phyloP scores from a whole-genome alignment of 306 rosid species.

The Cajanus cajan region DNA sequence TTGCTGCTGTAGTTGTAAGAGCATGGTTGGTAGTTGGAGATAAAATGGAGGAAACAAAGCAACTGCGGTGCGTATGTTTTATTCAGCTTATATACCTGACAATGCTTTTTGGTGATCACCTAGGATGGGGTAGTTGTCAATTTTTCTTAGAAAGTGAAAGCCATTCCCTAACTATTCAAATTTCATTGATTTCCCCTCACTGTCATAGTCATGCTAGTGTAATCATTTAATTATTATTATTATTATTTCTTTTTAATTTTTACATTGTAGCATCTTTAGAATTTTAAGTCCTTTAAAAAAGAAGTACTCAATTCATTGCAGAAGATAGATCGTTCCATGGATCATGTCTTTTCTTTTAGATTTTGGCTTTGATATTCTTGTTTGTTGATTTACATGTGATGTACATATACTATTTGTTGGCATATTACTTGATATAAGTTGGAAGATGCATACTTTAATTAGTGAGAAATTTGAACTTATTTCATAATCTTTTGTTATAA shows the following conservation, averaged over 20 bases:
- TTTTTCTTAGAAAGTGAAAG: slow-evolving; percentile 2
- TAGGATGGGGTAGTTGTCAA: neutral
- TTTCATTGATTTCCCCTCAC: neutral
- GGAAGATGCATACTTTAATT: neutral
- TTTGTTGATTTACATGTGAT: slow-evolving; percentile 18
- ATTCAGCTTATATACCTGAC: slow-evolving; percentile 17
- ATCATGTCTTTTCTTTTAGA: neutral
- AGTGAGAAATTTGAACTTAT: neutral
- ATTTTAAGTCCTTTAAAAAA: neutral
- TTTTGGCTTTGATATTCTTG: slow-evolving; percentile 5
- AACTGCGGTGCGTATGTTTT: slow-evolving; percentile 1
- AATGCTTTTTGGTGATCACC: slow-evolving; percentile 11
- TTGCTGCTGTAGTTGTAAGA: neutral
- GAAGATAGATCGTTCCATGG: slow-evolving; percentile 29
- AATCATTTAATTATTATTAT: slow-evolving; percentile 1
- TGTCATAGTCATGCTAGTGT: slow-evolving; percentile 20
- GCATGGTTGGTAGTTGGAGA: slow-evolving; percentile 21
- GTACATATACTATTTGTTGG: slow-evolving; percentile 18
- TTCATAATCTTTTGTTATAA: neutral
- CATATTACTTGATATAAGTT: slow-evolving; percentile 23
- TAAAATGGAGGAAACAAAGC: slow-evolving; percentile 23
- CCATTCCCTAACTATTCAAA: neutral
- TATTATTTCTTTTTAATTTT: slow-evolving; percentile 27
- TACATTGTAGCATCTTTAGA: neutral
- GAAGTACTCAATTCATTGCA: slow-evolving; percentile 4